Base-by-base conservation (phyloP, 805 yeast genomes). In the Barnettozyma sucrosica region DNA sequence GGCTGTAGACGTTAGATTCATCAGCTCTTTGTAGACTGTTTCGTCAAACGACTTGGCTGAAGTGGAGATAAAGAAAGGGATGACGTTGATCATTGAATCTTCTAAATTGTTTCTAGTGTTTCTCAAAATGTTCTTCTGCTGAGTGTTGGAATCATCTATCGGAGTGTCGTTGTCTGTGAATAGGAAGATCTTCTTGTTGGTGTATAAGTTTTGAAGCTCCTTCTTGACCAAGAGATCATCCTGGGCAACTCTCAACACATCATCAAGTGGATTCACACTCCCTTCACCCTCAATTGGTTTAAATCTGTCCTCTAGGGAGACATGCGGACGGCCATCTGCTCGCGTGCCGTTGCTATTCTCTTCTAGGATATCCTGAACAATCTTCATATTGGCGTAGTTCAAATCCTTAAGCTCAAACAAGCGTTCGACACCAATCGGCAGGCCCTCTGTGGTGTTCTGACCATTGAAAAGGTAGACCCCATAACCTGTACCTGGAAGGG, bases 121-220 rank as follows among this genome's bases (percentile, higher is more conserved):
- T 53, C 82, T 74, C 21, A 87, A 66, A 6, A 77, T 67, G 41
- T 69, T 70, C 55, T 74, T 74, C 4, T 70, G 66, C 7, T 61
- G 68, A 2, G 56, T 48, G 14, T 72, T 68, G 7, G 67, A 56
- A 7, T 68, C 67, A 45, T 70, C 69, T 52, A 67, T 75, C 0
- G 97, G 97, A 41, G 65, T 65, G 54, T 85, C 93, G 60, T 83
- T 80, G 59, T 83, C 85, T 0, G 96, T 87, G 57, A 89, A 78
- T 59, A 89, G 66, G 53, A 88, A 75, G 3, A 87, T 65, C 55
- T 84, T 81, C 53, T 76, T 78, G 39, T 72, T 73, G 43, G 78
- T 77, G 61, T 74, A 83, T 21, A 62, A 59, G 44, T 66, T 69
- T 36, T 74, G 76, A 32, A 58, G 66, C 13, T 62, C 62, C 16